These are phyloP conservation scores for Saccharomyces pastorianus DNA, from an alignment of 1,139 yeast genomes.

Conservation along the genomic window DNA sequence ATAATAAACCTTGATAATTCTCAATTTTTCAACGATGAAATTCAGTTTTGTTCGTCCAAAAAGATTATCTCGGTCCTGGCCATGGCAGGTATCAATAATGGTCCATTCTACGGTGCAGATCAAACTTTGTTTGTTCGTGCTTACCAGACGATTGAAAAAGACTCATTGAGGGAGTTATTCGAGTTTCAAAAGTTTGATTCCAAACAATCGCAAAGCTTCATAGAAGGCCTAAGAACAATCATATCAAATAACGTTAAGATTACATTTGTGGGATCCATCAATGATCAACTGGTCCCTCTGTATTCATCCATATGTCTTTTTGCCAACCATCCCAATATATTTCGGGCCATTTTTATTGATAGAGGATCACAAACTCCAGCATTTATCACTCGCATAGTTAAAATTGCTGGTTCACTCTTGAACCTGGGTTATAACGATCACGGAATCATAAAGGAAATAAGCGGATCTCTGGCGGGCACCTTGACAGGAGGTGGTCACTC, in stretches of 20 bases:
- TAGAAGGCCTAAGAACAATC: conserved; percentile 57
- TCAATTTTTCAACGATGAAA: conserved; percentile 18
- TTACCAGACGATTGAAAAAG: conserved; percentile 82
- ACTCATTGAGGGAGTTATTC: conserved; percentile 74
- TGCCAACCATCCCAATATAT: conserved; percentile 80
- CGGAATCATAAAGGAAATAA: conserved; percentile 71
- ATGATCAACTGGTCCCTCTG: conserved; percentile 87
- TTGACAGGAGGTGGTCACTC: conserved; percentile 95
- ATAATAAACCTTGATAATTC: conserved; percentile 37
- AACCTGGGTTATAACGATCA: conserved; percentile 67
- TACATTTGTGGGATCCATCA: conserved; percentile 76
- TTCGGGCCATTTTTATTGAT: conserved; percentile 83
- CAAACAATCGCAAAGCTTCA: conserved; percentile 59
- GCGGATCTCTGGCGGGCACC: conserved; percentile 79
- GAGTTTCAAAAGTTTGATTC: conserved; percentile 76
- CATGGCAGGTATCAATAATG: conserved; percentile 93
- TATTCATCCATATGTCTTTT: conserved; percentile 83
- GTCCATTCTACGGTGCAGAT: conserved; percentile 87
- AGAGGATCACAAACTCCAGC: conserved; percentile 41
- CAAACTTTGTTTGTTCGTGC: conserved; percentile 78
- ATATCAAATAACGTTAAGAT: conserved; percentile 67
- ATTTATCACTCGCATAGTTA: conserved; percentile 44
- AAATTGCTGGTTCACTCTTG: conserved; percentile 44
- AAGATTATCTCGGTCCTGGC: conserved; percentile 68
- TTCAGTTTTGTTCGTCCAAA: conserved; percentile 27